Evolutionary conservation across 176 grass and related monocot genomes (phyloP).

Genomic region (Cenchrus fungigraminus): DNA sequence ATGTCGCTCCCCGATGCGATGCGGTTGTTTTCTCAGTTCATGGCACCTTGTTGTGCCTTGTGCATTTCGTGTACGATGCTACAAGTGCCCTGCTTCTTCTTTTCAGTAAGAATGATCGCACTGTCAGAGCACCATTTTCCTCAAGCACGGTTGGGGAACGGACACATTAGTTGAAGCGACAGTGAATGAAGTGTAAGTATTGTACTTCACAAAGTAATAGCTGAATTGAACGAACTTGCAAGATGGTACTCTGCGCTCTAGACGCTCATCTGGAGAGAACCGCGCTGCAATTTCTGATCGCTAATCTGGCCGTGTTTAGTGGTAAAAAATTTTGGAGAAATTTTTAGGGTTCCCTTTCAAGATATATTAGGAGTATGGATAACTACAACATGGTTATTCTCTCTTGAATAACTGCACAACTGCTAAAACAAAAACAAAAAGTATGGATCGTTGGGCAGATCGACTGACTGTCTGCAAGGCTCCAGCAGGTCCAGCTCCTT

Average conservation of each 20-base stretch:
- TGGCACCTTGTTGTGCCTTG: too few relatives aligned
- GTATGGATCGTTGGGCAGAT: neutral
- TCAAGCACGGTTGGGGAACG: neutral
- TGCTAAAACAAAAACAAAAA: neutral
- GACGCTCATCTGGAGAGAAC: neutral
- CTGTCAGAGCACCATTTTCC: neutral
- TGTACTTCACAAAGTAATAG: too few relatives aligned
- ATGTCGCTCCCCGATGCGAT: too few relatives aligned
- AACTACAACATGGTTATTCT: neutral
- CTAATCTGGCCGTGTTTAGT: too few relatives aligned
- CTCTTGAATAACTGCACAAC: neutral
- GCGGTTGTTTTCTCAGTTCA: too few relatives aligned
- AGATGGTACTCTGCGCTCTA: neutral
- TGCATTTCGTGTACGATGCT: neutral
- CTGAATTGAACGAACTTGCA: neutral
- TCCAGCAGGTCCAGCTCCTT: slow-evolving; percentile 1
- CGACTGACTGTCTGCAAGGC: neutral
- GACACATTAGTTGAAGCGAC: neutral
- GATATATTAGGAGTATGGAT: too few relatives aligned
- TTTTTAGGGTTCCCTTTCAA: too few relatives aligned
- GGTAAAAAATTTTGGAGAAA: too few relatives aligned
- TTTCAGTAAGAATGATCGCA: neutral
- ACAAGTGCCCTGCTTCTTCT: neutral
- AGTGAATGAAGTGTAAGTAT: too few relatives aligned
- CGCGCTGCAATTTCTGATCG: neutral